phyloP scores from a whole-genome alignment of 768 basidiomycete genomes.

The Gymnopilus dilepis region DNA sequence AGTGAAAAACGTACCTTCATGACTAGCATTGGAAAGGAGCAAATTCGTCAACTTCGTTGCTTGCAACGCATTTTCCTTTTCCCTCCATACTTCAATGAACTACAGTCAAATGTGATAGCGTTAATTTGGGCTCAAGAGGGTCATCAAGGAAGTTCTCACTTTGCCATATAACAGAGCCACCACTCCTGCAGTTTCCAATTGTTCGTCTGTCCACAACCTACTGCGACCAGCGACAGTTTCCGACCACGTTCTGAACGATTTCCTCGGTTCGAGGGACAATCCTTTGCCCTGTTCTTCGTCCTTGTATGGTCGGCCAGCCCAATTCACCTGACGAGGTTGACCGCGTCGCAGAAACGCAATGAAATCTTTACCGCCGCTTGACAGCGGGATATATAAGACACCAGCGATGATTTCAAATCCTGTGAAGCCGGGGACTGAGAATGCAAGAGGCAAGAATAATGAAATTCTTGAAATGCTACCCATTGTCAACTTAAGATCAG shows the following conservation, averaged over 20 bases:
- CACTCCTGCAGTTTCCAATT: slow-evolving; percentile 81
- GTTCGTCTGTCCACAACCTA: slow-evolving; percentile 81
- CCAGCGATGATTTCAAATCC: slow-evolving; percentile 73
- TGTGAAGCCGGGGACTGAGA: slow-evolving; percentile 14
- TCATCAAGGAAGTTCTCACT: slow-evolving; percentile 34
- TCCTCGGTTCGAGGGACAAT: slow-evolving; percentile 70
- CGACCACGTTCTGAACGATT: slow-evolving; percentile 81
- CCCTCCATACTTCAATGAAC: slow-evolving; percentile 88
- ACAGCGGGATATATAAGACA: slow-evolving; percentile 76
- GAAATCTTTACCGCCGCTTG: slow-evolving; percentile 75
- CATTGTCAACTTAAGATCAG: slow-evolving; percentile 66
- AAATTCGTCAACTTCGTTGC: slow-evolving; percentile 76
- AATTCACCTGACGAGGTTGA: slow-evolving; percentile 70
- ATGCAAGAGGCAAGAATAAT: not conserved
- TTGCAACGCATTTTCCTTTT: slow-evolving; percentile 76
- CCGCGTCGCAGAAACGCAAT: slow-evolving; percentile 83
- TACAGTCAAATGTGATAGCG: slow-evolving; percentile 28
- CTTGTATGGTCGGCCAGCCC: slow-evolving; percentile 79
- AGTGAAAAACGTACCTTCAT: slow-evolving; percentile 60
- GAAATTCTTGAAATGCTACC: slow-evolving; percentile 33
- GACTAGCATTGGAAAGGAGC: slow-evolving; percentile 79
- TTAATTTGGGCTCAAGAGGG: not conserved
- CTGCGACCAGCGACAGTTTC: slow-evolving; percentile 73
- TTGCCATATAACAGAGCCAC: slow-evolving; percentile 81
- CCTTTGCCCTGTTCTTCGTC: slow-evolving; percentile 33